A percentile compares a stretch with the other conserved stretches of the same genome.
Conservation (phyloP, 2,329 filamentous ascomycete species). For the Tolypocladium tropicale region DNA sequence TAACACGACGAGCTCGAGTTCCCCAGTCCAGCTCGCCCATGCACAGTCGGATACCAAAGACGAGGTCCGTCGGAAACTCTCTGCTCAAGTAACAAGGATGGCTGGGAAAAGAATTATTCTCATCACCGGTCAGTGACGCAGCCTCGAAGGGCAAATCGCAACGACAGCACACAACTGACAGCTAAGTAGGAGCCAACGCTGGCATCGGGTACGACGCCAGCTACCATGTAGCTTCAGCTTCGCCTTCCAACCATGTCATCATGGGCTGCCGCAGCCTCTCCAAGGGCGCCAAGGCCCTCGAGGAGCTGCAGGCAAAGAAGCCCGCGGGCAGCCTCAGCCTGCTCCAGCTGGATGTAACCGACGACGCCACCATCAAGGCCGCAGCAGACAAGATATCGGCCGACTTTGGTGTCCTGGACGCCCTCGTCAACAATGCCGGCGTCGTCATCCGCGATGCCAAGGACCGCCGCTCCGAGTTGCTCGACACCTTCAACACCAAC, state of each 20-base stretch:
- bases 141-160: background rate
- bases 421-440: conserved; percentile 51
- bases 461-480: conserved; percentile 7
- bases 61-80: too few species aligned
- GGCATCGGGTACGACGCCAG: conserved; percentile 36
- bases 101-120: conserved; percentile 1
- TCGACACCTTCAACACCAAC: conserved; percentile 33
- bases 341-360: conserved; percentile 46
- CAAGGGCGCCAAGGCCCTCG: conserved; percentile 24
- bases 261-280: conserved; percentile 22
- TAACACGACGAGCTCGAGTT: background rate
- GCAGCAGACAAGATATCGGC: conserved; percentile 40
- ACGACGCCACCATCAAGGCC: conserved; percentile 44
- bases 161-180: background rate
- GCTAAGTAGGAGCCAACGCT: conserved; percentile 26
- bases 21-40: background rate
- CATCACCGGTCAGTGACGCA: conserved; percentile 15
- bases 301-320: conserved; percentile 26
- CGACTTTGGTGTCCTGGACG: conserved; percentile 39
- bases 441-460: conserved; percentile 38
- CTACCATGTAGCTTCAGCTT: conserved; percentile 18
- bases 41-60: background rate
- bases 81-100: background rate
- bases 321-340: conserved; percentile 45
- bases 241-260: conserved; percentile 27